These are phyloP conservation scores for Xylaria palmicola DNA, from an alignment of 495 filamentous ascomycete genomes.

Conservation along the genomic window DNA sequence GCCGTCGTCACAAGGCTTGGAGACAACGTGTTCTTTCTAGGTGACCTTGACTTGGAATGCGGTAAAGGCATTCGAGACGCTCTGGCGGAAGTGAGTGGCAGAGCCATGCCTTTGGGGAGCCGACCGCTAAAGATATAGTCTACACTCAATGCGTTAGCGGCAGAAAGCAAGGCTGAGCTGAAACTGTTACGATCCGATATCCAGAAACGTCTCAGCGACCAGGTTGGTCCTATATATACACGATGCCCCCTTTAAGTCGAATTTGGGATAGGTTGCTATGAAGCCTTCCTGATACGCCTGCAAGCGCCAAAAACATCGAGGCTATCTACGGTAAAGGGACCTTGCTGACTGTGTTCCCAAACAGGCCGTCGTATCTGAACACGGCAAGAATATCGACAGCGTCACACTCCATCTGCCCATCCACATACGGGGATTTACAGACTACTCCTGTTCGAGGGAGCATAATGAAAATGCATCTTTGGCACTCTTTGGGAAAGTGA, in stretches of 20 bases:
- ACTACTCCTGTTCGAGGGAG: constrained; percentile 75
- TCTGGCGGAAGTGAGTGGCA: constrained; percentile 12
- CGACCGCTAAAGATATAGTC: constrained; percentile 51
- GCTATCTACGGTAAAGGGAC: no score
- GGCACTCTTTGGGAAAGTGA: constrained; percentile 62
- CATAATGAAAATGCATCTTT: constrained; percentile 63
- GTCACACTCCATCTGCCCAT: constrained; percentile 69
- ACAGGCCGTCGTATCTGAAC: constrained; percentile 49
- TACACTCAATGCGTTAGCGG: constrained; percentile 73
- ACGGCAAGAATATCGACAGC: constrained; percentile 51
- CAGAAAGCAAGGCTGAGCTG: constrained; percentile 63
- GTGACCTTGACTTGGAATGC: constrained; percentile 47
- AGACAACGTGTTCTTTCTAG: constrained; percentile 66
- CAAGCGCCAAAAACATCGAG: no score
- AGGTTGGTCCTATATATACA: no score
- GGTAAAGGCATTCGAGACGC: background rate
- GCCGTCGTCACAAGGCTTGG: constrained; percentile 67
- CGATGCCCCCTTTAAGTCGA: no score
- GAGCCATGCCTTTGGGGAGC: constrained; percentile 53
- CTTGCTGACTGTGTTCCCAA: no score
- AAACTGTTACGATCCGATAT: constrained; percentile 64
- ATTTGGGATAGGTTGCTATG: no score
- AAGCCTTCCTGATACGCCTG: no score
- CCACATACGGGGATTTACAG: constrained; percentile 76
- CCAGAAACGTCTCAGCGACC: constrained; percentile 56